Conservation (phyloP, 108 stramenopile species). For the Discostella pseudostelligera region DNA sequence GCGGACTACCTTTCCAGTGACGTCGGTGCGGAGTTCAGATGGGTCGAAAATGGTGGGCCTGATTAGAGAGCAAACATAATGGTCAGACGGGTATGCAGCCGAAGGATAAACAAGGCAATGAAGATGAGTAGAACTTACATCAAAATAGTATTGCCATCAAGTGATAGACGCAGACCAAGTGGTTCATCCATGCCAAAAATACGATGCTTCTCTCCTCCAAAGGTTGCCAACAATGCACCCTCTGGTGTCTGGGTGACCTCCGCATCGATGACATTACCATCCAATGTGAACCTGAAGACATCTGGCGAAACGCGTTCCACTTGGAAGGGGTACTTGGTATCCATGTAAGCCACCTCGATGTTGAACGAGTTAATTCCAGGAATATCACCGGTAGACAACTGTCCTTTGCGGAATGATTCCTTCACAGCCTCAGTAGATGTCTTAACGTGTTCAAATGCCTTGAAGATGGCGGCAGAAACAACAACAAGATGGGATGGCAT, state of each 20-base stretch:
- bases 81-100: constrained; percentile 1
- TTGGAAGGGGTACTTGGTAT: constrained; percentile 91
- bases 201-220: constrained; percentile 90
- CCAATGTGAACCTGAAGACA: constrained; percentile 74
- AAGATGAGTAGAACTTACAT: constrained; percentile 57
- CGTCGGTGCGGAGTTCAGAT: constrained; percentile 94
- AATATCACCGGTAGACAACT: constrained; percentile 82
- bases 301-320: constrained; percentile 82
- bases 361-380: constrained; percentile 88
- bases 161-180: constrained; percentile 88
- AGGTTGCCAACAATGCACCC: constrained; percentile 89
- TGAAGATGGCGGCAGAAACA: constrained; percentile 85
- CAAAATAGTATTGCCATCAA: constrained; percentile 83
- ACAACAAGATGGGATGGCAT: constrained; percentile 83
- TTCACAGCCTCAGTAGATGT: constrained; percentile 64
- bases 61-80: constrained; percentile 10
- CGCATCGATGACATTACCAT: constrained; percentile 69
- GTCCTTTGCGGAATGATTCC: constrained; percentile 87
- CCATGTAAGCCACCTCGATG: constrained; percentile 89
- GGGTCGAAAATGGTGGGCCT: constrained; percentile 96
- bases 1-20: constrained; percentile 98
- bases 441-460: constrained; percentile 87
- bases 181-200: constrained; percentile 95
- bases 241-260: constrained; percentile 85
- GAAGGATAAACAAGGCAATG: constrained; percentile 2